Percentiles rank a stretch among this genome's conserved stretches.
Evolutionary conservation across 441 rosid genomes (phyloP).

Genomic region (Hypseocharis bilobata): DNA sequence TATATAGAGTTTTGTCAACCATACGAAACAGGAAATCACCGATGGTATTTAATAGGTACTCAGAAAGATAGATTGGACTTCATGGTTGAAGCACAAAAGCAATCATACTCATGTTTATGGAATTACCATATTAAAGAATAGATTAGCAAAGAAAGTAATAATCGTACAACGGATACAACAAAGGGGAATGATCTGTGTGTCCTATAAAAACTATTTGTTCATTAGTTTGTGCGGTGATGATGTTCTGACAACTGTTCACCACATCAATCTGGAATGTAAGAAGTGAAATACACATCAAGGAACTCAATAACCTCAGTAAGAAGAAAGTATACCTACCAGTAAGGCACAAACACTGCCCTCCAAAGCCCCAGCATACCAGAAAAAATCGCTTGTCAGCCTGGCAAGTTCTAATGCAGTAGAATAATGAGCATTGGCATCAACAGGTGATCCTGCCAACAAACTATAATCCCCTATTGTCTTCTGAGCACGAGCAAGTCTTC

Average conservation of each 20-base stretch:
- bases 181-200: background rate
- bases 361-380: conserved; percentile 96
- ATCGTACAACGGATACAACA: background rate
- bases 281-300: background rate
- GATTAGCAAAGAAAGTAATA: background rate
- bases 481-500: conserved; percentile 86
- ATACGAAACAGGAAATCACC: background rate
- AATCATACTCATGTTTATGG: background rate
- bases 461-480: conserved; percentile 96
- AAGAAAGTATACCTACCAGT: conserved; percentile 42
- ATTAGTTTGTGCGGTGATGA: too few species aligned
- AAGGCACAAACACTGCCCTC: conserved; percentile 94
- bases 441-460: conserved; percentile 93
- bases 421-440: conserved; percentile 95
- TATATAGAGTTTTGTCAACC: background rate
- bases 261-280: background rate
- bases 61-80: background rate
- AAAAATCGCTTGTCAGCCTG: conserved; percentile 77
- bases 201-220: too few species aligned
- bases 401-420: conserved; percentile 83
- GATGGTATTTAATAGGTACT: background rate
- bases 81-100: background rate
- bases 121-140: background rate
- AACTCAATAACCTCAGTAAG: conserved; percentile 5
- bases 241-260: too few species aligned